Conservation (phyloP, 2,329 filamentous ascomycete genomes). For the Taxawa tesnikishii region DNA sequence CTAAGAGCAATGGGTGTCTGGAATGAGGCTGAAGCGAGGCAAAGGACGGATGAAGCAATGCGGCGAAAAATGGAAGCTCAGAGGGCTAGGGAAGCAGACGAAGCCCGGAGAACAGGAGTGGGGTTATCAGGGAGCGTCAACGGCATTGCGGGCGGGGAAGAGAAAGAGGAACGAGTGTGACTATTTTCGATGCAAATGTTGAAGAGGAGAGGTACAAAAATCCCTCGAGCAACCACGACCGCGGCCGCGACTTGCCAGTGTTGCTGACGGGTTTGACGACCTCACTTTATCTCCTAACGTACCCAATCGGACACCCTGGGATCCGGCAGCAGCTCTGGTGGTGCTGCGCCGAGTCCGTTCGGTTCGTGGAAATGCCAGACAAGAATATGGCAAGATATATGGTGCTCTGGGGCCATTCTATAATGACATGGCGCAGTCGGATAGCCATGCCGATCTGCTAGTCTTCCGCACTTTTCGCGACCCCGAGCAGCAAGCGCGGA, state of each 20-base stretch:
- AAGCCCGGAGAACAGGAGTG: conserved; percentile 23
- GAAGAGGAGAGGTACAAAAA: conserved; percentile 49
- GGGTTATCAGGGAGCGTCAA: conserved; percentile 20
- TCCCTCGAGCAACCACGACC: conserved; percentile 21
- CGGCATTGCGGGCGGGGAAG: conserved; percentile 23
- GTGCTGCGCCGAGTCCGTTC: conserved; percentile 63
- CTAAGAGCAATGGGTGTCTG: conserved; percentile 81
- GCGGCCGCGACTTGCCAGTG: conserved; percentile 17
- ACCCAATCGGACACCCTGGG: conserved; percentile 11
- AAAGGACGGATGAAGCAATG: conserved; percentile 61
- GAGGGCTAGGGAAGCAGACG: conserved; percentile 26
- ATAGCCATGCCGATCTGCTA: conserved; percentile 65
- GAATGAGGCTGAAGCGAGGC: conserved; percentile 78
- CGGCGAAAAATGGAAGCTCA: conserved; percentile 45
- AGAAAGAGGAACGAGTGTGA: conserved; percentile 34
- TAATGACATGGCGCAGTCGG: conserved; percentile 61
- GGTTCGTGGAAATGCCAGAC: conserved; percentile 69
- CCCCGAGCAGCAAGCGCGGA: conserved; percentile 80
- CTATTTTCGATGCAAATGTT: conserved; percentile 60
- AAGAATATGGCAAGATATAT: conserved; percentile 87
- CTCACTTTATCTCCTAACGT: conserved; percentile 42
- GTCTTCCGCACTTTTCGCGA: conserved; percentile 80
- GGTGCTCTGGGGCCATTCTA: conserved; percentile 83
- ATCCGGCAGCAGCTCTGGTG: conserved; percentile 43
- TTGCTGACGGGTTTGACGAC: conserved; percentile 68